Conservation (phyloP, 108 stramenopile genomes). For the Fragilaria crotonensis region DNA sequence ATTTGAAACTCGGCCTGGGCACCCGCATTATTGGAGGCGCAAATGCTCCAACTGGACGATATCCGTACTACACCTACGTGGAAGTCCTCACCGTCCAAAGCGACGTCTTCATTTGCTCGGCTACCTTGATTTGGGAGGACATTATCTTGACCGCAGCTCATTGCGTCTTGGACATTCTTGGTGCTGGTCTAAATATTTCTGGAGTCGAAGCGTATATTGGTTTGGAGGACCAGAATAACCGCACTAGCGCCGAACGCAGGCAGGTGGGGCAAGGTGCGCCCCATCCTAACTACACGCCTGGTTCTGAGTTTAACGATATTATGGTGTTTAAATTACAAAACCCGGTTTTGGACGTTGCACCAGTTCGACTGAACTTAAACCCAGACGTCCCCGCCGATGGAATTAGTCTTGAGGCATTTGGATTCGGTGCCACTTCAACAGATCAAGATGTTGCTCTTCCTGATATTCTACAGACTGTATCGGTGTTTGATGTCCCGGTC, state of each 20-base stretch:
- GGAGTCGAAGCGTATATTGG: not conserved
- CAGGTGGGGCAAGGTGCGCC: too few species aligned
- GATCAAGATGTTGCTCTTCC: not conserved
- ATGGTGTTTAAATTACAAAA: not conserved
- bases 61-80: slow-evolving; percentile 2
- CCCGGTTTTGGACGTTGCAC: not conserved
- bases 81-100: not conserved
- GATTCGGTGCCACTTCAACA: not conserved
- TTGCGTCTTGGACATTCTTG: not conserved
- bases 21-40: slow-evolving; percentile 7
- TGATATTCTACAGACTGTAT: not conserved
- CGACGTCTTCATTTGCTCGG: not conserved
- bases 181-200: not conserved
- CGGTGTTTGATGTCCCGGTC: not conserved
- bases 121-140: not conserved
- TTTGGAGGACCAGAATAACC: not conserved
- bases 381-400: not conserved
- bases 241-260: not conserved
- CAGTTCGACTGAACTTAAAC: not conserved
- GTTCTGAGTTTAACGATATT: not conserved
- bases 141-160: slow-evolving; percentile 7
- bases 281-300: not conserved
- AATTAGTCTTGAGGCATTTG: not conserved
- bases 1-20: not conserved
- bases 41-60: not conserved